phyloP scores from a whole-genome alignment of 139 green algal genomes.

The Coccomyxa sp. region DNA sequence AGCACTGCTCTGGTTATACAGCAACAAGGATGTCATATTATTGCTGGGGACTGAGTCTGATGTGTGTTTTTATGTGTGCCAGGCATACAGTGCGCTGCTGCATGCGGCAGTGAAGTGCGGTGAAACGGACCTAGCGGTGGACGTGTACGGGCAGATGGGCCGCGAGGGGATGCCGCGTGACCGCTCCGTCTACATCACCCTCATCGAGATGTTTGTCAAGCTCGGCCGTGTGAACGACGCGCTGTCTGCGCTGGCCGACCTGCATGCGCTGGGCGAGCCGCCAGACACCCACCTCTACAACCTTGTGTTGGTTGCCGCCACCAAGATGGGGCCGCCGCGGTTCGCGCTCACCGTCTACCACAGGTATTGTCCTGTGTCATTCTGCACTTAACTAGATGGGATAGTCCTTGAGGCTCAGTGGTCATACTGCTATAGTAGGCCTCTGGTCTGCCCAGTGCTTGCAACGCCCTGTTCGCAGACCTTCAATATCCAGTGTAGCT shows the following conservation, averaged over 20 bases:
- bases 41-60: not conserved
- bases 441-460: too few relatives aligned
- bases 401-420: not conserved
- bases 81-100: conserved; percentile 72
- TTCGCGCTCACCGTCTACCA: conserved; percentile 35
- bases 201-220: conserved; percentile 51
- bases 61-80: conserved; percentile 8
- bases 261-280: conserved; percentile 28
- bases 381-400: not conserved
- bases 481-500: too few relatives aligned
- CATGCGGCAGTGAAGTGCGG: conserved; percentile 74
- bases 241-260: conserved; percentile 38
- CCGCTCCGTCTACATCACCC: conserved; percentile 26
- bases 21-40: too few relatives aligned
- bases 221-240: conserved; percentile 29
- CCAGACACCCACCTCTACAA: conserved; percentile 48
- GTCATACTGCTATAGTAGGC: not conserved
- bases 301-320: conserved; percentile 45
- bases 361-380: conserved; percentile 6
- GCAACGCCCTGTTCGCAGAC: too few relatives aligned
- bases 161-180: conserved; percentile 2
- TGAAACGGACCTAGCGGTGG: conserved; percentile 60
- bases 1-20: too few relatives aligned
- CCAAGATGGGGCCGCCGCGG: conserved; percentile 38
- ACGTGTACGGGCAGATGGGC: conserved; percentile 33